Evolutionary conservation across 768 basidiomycete genomes (phyloP), one percentile per base, ranked within the genome.

Genomic region (Boletus huronensis): DNA sequence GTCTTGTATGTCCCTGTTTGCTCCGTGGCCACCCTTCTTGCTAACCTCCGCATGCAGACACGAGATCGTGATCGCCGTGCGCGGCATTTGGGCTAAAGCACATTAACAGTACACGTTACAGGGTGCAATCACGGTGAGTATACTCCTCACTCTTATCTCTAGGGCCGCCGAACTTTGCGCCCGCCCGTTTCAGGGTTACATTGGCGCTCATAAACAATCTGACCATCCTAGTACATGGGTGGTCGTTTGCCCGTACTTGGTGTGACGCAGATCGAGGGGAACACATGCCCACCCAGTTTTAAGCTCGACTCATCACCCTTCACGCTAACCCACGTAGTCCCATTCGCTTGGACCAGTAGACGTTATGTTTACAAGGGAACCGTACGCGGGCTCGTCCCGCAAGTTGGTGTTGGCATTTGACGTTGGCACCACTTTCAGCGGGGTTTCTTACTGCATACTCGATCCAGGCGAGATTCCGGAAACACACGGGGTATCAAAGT

Each of bases 361-460:
- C 53, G 10, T 6, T 16, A 71, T 72, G 71, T 55, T 63, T 35
- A 35, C 66, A 29, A 62, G 72, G 36, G 41, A 68, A 31, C 62
- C 66, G 19, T 80, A 72, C 54, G 43, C 58, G 16, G 77, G 78
- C 6, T 55, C 53, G 1, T 55, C 61, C 6, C 67, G 67, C 35
- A 70, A 70, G 52, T 54, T 75, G 25, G 64, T 75, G 45, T 55
- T 75, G 31, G 70, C 70, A 1, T 67, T 58, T 4, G 57, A 59
- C 17, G 57, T 58, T 1, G 73, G 74, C 4, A 75, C 74, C 5
- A 75, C 74, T 0, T 75, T 64, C 45, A 69, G 69, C 25, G 74
- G 74, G 8, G 63, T 75, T 6, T 71, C 69, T 6, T 73, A 74
- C 43, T 67, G 57, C 19, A 75, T 80, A 54, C 68, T 79, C 11